phyloP scores from a whole-genome alignment of 2,329 filamentous ascomycete genomes.

The Microsporum ferrugineum region DNA sequence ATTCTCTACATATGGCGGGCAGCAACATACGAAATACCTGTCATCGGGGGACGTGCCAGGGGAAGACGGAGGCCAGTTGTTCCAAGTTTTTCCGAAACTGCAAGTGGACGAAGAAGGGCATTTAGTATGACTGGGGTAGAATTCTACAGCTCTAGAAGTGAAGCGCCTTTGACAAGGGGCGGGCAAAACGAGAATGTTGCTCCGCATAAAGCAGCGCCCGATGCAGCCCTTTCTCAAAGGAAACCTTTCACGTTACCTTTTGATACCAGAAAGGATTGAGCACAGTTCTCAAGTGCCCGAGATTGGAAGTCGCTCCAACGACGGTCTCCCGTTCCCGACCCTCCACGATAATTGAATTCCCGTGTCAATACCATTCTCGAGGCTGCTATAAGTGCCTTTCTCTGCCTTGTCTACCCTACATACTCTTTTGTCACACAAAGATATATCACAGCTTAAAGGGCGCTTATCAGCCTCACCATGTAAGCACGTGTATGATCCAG shows the following conservation, averaged over 20 bases:
- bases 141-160: slow-evolving; percentile 9
- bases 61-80: slow-evolving; percentile 50
- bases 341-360: neutral
- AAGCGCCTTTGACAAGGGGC: neutral
- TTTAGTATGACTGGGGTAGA: slow-evolving; percentile 22
- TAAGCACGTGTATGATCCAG: neutral
- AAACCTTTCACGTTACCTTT: neutral
- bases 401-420: neutral
- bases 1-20: slow-evolving; percentile 51
- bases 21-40: slow-evolving; percentile 47
- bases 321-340: neutral
- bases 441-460: neutral
- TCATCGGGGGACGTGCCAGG: slow-evolving; percentile 49
- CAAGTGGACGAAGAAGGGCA: slow-evolving; percentile 32
- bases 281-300: neutral
- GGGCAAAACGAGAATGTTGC: neutral
- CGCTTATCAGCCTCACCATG: slow-evolving; percentile 2
- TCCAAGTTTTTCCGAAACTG: slow-evolving; percentile 49
- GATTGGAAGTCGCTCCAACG: neutral
- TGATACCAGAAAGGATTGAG: neutral
- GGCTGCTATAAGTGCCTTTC: neutral
- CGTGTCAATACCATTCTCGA: neutral
- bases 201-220: neutral
- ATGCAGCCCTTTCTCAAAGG: neutral
- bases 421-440: neutral